phyloP scores from a whole-genome alignment of 371 early-diverging fungal species.

The Catenaria anguillulae region DNA sequence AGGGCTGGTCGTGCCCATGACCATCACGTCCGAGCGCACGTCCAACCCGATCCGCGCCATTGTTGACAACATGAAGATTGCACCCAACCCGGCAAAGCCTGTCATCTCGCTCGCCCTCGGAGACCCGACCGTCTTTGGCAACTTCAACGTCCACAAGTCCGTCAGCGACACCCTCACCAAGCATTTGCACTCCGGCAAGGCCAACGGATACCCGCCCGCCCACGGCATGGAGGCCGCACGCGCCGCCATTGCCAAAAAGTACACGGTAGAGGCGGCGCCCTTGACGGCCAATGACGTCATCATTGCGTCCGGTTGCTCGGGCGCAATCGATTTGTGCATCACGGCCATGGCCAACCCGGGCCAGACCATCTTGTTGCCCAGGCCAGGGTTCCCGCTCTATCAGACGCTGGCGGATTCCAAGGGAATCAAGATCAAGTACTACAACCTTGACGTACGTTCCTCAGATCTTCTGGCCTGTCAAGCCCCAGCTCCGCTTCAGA shows the following conservation, averaged over 20 bases:
- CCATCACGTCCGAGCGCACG: conserved; percentile 53
- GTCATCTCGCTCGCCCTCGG: conserved; percentile 72
- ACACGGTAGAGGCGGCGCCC: conserved; percentile 48
- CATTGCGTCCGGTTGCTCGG: conserved; percentile 69
- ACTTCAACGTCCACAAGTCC: conserved; percentile 58
- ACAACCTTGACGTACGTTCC: conserved; percentile 50
- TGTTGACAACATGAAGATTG: conserved; percentile 56
- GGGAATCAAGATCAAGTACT: conserved; percentile 58
- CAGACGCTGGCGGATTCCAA: conserved; percentile 61
- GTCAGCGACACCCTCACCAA: conserved; percentile 51
- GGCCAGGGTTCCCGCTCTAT: conserved; percentile 70
- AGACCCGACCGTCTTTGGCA: conserved; percentile 83
- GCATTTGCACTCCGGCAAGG: conserved; percentile 43
- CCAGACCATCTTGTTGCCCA: conserved; percentile 20
- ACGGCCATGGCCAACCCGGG: conserved; percentile 59
- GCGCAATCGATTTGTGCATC: conserved; percentile 63
- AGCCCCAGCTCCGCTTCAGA: too few relatives aligned
- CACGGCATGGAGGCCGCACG: conserved; percentile 38
- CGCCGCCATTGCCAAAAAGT: conserved; percentile 56
- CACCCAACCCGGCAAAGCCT: conserved; percentile 49
- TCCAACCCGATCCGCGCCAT: conserved; percentile 78
- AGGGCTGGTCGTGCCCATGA: conserved; percentile 9
- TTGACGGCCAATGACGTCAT: conserved; percentile 60
- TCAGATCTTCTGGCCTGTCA: too few relatives aligned
- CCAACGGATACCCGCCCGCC: conserved; percentile 78